phyloP scores from a whole-genome alignment of 2,329 filamentous ascomycete genomes.

The Curvularia eragrostidis region DNA sequence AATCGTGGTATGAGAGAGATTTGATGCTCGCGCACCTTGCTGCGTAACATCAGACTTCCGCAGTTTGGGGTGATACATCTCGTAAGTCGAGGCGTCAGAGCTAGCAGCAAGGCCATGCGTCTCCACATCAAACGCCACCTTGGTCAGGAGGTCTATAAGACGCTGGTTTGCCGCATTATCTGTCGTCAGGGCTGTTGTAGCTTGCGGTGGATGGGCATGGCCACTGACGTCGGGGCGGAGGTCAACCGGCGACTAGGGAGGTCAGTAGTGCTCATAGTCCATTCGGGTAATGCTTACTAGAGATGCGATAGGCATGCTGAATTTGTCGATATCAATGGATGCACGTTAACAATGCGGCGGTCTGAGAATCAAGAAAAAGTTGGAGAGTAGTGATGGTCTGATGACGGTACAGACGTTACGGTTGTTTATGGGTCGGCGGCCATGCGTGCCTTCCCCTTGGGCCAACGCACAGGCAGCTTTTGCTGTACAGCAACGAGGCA shows the following conservation, averaged over 20 bases:
- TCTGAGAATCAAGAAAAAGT: neutral
- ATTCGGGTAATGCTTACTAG: slow-evolving; percentile 2
- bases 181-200: neutral
- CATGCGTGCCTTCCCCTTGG: neutral
- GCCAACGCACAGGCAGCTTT: neutral
- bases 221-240: neutral
- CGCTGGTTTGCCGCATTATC: neutral
- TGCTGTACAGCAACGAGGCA: neutral
- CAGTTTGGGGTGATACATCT: slow-evolving; percentile 34
- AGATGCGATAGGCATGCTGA: slow-evolving; percentile 7
- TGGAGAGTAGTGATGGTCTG: neutral
- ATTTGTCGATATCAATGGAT: slow-evolving; percentile 9
- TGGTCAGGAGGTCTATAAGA: slow-evolving; percentile 15
- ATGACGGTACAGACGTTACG: neutral
- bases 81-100: slow-evolving; percentile 12
- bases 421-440: neutral
- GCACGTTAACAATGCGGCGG: slow-evolving; percentile 14
- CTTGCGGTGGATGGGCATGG: slow-evolving; percentile 29
- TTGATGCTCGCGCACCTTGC: slow-evolving; percentile 11
- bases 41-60: slow-evolving; percentile 28
- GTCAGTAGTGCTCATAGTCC: neutral
- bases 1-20: neutral
- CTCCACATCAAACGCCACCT: slow-evolving; percentile 23
- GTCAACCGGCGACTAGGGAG: slow-evolving; percentile 10
- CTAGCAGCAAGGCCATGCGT: slow-evolving; percentile 26